Conservation (phyloP, 2,329 filamentous ascomycete genomes). For the Pseudogymnoascus sp. region DNA sequence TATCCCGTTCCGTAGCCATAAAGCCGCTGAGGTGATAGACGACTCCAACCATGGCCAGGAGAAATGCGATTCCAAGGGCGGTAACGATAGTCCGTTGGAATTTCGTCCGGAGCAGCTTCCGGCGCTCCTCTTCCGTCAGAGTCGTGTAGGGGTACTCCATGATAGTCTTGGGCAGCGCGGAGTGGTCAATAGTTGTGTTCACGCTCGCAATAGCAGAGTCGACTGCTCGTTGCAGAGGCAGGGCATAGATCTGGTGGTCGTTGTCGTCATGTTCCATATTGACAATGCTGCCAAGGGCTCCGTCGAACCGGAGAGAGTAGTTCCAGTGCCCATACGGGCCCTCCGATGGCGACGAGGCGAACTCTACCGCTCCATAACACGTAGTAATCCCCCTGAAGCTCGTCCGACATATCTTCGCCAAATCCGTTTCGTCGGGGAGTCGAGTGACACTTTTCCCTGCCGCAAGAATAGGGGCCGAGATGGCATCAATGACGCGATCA, state of each 20-base stretch:
- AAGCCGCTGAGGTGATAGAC: constrained; percentile 82
- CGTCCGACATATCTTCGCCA: constrained; percentile 55
- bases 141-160: constrained; percentile 72
- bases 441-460: constrained; percentile 49
- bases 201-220: constrained; percentile 61
- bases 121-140: constrained; percentile 57
- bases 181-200: constrained; percentile 35
- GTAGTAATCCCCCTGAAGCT: constrained; percentile 56
- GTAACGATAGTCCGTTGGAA: constrained; percentile 70
- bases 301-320: constrained; percentile 74
- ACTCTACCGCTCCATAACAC: constrained; percentile 68
- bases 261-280: constrained; percentile 58
- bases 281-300: constrained; percentile 56
- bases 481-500: constrained; percentile 55
- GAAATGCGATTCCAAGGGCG: constrained; percentile 69
- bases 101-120: constrained; percentile 52
- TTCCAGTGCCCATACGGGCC: constrained; percentile 66
- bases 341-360: constrained; percentile 66
- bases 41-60: constrained; percentile 71
- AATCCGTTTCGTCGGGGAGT: constrained; percentile 44
- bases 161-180: constrained; percentile 35
- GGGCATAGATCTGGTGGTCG: constrained; percentile 65
- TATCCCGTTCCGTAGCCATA: constrained; percentile 76
- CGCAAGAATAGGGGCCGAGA: constrained; percentile 49
- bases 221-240: constrained; percentile 72